Evolutionary conservation across 2,329 filamentous ascomycete genomes (phyloP), one percentile per base, ranked within the genome.

Genomic region (Tolypocladium sp.): DNA sequence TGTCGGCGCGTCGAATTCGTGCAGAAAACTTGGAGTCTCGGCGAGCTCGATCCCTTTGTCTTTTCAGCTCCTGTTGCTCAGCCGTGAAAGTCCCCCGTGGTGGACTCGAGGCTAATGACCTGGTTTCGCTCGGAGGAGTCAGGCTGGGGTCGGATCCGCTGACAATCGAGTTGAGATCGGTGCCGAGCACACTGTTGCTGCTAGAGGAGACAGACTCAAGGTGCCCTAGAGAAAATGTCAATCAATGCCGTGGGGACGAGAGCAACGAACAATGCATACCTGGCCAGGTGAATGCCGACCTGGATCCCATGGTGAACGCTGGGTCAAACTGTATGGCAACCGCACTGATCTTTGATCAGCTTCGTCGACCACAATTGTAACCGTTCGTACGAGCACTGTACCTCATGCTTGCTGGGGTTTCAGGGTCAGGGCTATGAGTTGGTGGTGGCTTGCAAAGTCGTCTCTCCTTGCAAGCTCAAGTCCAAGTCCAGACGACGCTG

Each of bases 61-160:
- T 78, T 73, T 84, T 86, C 49, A 86, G 69, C 66, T 85, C 83
- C 62, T 84, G 79, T 69, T 86, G 83, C 67, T 86, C 83, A 8
- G 82, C 74, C 7, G 82, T 83, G 67, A 86, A 76, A 42, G 73
- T 74, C 53, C 73, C 72, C 62, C 79, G 77, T 7, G 83, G 82
- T 33, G 84, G 83, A 71, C 84, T 87, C 27, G 79, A 79, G 44
- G 83, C 84, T 55, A 79, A 71, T 27, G 82, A 84, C 70, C 79
- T 75, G 33, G 81, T 77, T 42, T 72, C 73, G 59, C 72, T 76
- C 30, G 79, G 78, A 41, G 81, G 79, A 27, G 80, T 81, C 55
- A 82, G 70, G 70, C 79, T 82, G 60, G 75, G 71, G 59, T 82
- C 82, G 30, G 81, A 79, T 55, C 70, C 66, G 57, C 73, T 69